Evolutionary conservation across 2,329 filamentous ascomycete genomes (phyloP).

Genomic region (Dactylellina sp.): DNA sequence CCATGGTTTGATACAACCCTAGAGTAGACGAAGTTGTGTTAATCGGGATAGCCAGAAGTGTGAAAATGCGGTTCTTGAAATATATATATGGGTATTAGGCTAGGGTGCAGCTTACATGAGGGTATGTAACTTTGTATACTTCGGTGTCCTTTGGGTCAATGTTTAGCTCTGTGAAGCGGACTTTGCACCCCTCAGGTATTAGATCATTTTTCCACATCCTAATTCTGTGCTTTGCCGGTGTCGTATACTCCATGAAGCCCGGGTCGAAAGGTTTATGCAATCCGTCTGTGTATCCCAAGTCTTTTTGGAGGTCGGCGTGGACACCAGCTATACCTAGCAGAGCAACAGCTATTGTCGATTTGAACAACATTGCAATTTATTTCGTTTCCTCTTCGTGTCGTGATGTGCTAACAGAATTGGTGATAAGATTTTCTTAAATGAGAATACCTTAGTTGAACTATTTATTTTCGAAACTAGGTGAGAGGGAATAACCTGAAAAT

Average conservation of each 20-base stretch:
- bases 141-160: slow-evolving; percentile 24
- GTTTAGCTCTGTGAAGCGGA: slow-evolving; percentile 16
- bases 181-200: slow-evolving; percentile 30
- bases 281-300: slow-evolving; percentile 26
- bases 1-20: slow-evolving; percentile 61
- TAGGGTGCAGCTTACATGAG: slow-evolving; percentile 5
- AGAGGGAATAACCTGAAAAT: too few relatives aligned
- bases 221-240: slow-evolving; percentile 15
- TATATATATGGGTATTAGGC: too few relatives aligned
- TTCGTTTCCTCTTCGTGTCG: background rate
- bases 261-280: slow-evolving; percentile 32
- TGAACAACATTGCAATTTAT: slow-evolving; percentile 18
- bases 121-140: slow-evolving; percentile 40
- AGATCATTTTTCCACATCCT: slow-evolving; percentile 24
- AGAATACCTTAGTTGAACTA: background rate
- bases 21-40: background rate
- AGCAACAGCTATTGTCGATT: background rate
- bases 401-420: background rate
- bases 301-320: slow-evolving; percentile 1
- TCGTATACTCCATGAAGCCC: slow-evolving; percentile 14
- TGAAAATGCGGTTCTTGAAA: too few relatives aligned
- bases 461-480: background rate
- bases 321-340: slow-evolving; percentile 6
- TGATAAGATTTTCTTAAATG: too few relatives aligned
- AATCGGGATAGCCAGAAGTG: too few relatives aligned